A percentile compares a stretch with the other conserved stretches of the same genome.
These are phyloP conservation scores for Naganishia friedmannii DNA, from an alignment of 768 basidiomycete species.

Conservation along the genomic window DNA sequence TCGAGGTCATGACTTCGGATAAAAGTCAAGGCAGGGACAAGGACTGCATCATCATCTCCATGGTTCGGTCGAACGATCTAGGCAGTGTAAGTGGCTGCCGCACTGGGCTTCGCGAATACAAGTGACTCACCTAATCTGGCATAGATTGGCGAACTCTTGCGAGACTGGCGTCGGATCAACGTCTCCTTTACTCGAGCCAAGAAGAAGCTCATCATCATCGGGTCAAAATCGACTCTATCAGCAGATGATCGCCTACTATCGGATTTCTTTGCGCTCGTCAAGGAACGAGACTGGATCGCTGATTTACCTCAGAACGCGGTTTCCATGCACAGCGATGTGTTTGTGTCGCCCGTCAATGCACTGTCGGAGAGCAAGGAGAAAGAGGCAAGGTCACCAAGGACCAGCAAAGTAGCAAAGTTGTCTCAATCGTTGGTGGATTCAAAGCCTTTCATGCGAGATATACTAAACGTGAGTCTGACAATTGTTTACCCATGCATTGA, in stretches of 20 bases:
- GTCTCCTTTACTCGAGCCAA: slow-evolving; percentile 93
- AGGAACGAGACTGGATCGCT: slow-evolving; percentile 65
- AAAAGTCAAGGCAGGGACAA: slow-evolving; percentile 93
- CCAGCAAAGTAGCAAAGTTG: background rate
- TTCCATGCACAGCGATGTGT: background rate
- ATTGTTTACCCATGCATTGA: too few relatives aligned
- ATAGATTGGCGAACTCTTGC: slow-evolving; percentile 85
- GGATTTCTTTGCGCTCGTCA: slow-evolving; percentile 76
- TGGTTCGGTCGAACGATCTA: slow-evolving; percentile 80
- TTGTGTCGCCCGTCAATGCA: background rate
- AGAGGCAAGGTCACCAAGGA: background rate
- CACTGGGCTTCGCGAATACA: background rate
- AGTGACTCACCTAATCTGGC: background rate
- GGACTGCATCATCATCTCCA: slow-evolving; percentile 85
- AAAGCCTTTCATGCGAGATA: slow-evolving; percentile 19
- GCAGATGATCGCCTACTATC: slow-evolving; percentile 56
- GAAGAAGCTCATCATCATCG: slow-evolving; percentile 84
- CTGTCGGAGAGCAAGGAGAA: background rate
- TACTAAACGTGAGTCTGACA: slow-evolving; percentile 21
- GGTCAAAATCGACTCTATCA: slow-evolving; percentile 72
- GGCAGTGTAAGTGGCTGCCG: slow-evolving; percentile 60
- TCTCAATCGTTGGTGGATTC: slow-evolving; percentile 2
- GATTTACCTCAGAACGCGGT: slow-evolving; percentile 12
- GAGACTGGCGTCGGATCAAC: slow-evolving; percentile 94
- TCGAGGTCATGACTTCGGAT: slow-evolving; percentile 89